phyloP scores from a whole-genome alignment of 225 moss, liverwort and hornwort genomes.

The Thuidium tamariscinum region DNA sequence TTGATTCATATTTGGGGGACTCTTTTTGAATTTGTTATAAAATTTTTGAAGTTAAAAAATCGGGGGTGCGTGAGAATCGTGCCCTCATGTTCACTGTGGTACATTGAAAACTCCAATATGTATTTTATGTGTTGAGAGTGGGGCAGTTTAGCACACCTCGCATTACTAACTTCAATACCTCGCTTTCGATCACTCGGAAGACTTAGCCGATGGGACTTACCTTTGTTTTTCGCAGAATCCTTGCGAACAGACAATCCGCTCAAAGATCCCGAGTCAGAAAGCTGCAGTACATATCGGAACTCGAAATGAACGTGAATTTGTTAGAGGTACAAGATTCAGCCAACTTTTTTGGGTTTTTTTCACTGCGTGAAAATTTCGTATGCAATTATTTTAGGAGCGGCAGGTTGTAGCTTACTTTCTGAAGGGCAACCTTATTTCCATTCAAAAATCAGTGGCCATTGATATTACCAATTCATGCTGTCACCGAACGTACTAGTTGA shows the following conservation, averaged over 20 bases:
- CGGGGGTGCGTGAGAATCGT: not conserved
- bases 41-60: not conserved
- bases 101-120: not conserved
- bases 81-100: not conserved
- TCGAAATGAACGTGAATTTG: slow-evolving; percentile 77
- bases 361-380: not conserved
- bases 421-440: not conserved
- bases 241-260: slow-evolving; percentile 93
- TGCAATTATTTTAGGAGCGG: not conserved
- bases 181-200: not conserved
- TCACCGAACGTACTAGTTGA: not conserved
- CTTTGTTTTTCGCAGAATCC: slow-evolving; percentile 39
- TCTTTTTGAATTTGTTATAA: not conserved
- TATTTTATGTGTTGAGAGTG: not conserved
- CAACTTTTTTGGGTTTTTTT: not conserved
- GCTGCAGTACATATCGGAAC: slow-evolving; percentile 88
- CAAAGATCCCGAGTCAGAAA: slow-evolving; percentile 92
- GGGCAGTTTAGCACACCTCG: not conserved
- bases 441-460: not conserved
- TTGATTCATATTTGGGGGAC: not conserved
- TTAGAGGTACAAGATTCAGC: slow-evolving; percentile 37
- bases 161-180: not conserved
- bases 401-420: not conserved
- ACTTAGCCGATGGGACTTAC: not conserved
- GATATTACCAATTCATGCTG: not conserved